These are phyloP conservation scores for Gracilaria vermiculophylla DNA, from an alignment of 23 red algal genomes.

Conservation along the genomic window DNA sequence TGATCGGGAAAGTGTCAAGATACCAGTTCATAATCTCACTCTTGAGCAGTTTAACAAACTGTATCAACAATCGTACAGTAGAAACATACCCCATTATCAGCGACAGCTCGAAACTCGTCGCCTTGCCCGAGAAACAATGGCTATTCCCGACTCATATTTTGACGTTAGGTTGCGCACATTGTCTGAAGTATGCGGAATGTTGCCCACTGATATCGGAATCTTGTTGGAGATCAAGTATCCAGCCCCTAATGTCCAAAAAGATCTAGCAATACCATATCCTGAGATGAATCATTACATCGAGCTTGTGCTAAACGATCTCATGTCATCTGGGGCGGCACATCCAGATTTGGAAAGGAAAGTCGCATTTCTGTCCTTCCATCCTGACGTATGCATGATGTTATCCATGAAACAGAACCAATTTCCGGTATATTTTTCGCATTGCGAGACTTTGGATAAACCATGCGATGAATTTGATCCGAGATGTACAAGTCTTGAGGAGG, in stretches of 20 bases:
- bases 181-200: slow-evolving; percentile 33
- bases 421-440: slow-evolving; percentile 83
- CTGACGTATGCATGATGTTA: slow-evolving; percentile 86
- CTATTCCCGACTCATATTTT: slow-evolving; percentile 26
- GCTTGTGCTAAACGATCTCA: slow-evolving; percentile 60
- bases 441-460: slow-evolving; percentile 66
- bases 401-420: slow-evolving; percentile 80
- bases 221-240: slow-evolving; percentile 95
- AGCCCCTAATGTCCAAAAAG: slow-evolving; percentile 38
- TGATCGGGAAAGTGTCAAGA: slow-evolving; percentile 7
- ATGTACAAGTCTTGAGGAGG: slow-evolving; percentile 44
- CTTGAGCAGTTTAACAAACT: slow-evolving; percentile 18
- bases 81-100: neutral
- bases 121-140: neutral
- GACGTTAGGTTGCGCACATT: slow-evolving; percentile 46
- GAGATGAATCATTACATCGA: slow-evolving; percentile 77
- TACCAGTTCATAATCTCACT: slow-evolving; percentile 15
- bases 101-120: neutral
- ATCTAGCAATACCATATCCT: slow-evolving; percentile 53
- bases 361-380: slow-evolving; percentile 80
- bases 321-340: slow-evolving; percentile 16
- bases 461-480: slow-evolving; percentile 78
- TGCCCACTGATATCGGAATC: slow-evolving; percentile 76
- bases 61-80: neutral
- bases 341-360: slow-evolving; percentile 15